These are phyloP conservation scores for Lonicera japonica DNA, from an alignment of 129 eudicot species.

Conservation along the genomic window DNA sequence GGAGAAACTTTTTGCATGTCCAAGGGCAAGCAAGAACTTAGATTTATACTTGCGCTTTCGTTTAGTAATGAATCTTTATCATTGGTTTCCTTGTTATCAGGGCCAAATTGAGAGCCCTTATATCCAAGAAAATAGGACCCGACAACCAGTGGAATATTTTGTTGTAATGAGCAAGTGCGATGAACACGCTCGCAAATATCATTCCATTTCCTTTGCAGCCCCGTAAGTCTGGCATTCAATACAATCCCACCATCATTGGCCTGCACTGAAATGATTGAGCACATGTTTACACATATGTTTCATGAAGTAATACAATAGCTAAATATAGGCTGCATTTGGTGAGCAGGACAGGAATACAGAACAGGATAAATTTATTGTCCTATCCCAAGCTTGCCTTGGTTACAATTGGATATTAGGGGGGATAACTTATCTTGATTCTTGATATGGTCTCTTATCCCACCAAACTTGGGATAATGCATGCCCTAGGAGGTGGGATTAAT, in stretches of 20 bases:
- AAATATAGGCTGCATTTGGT: too few relatives aligned
- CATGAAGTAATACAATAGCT: slow-evolving; percentile 3
- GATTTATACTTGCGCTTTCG: slow-evolving; percentile 20
- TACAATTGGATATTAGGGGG: too few relatives aligned
- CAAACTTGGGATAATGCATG: too few relatives aligned
- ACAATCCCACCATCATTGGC: slow-evolving; percentile 50
- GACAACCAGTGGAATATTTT: slow-evolving; percentile 17
- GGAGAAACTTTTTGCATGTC: slow-evolving; percentile 13
- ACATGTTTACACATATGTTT: slow-evolving; percentile 21
- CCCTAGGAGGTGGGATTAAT: too few relatives aligned
- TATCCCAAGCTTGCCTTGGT: too few relatives aligned
- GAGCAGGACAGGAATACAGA: too few relatives aligned
- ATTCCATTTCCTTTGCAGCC: slow-evolving; percentile 73
- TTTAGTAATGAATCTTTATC: slow-evolving; percentile 21
- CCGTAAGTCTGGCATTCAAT: slow-evolving; percentile 38
- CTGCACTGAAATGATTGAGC: slow-evolving; percentile 62
- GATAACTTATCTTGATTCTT: too few relatives aligned
- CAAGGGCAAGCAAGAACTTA: slow-evolving; percentile 23
- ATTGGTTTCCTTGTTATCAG: slow-evolving; percentile 12
- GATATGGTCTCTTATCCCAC: too few relatives aligned
- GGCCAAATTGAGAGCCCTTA: slow-evolving; percentile 15
- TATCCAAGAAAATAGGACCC: slow-evolving; percentile 20
- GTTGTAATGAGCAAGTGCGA: slow-evolving; percentile 19
- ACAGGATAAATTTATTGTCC: too few relatives aligned
- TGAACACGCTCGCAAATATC: slow-evolving; percentile 68